Conservation (phyloP, 2,329 filamentous ascomycete genomes). For the Penicillium sp. region DNA sequence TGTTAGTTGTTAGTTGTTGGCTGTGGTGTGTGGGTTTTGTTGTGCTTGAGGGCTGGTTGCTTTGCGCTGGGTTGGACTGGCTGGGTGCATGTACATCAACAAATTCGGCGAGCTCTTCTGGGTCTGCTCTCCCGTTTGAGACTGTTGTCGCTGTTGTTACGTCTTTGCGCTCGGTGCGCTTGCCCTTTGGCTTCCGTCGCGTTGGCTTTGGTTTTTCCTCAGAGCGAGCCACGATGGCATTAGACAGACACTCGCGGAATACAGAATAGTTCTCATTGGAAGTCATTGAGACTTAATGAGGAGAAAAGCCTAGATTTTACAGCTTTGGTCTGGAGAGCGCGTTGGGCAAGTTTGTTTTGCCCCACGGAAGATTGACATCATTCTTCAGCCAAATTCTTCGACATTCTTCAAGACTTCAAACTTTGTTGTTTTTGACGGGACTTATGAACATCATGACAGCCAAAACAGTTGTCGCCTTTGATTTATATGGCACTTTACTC, state of each 20-base stretch:
- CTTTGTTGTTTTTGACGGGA: neutral
- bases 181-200: conserved; percentile 23
- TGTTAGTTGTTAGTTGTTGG: conserved; percentile 12
- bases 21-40: neutral
- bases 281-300: conserved; percentile 21
- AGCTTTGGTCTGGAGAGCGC: neutral
- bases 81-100: conserved; percentile 56
- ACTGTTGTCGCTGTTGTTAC: conserved; percentile 8
- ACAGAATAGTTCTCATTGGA: conserved; percentile 59
- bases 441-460: conserved; percentile 15
- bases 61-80: neutral
- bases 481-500: conserved; percentile 72
- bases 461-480: conserved; percentile 63
- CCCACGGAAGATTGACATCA: conserved; percentile 22
- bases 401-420: neutral
- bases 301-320: neutral
- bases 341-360: neutral
- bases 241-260: conserved; percentile 74
- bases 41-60: neutral
- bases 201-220: conserved; percentile 47
- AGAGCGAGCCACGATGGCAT: conserved; percentile 64
- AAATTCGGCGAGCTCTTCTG: conserved; percentile 75
- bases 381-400: conserved; percentile 5
- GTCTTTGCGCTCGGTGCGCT: conserved; percentile 18
- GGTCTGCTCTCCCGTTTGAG: conserved; percentile 40